Conservation (phyloP, 768 basidiomycete species). For the Chalciporus sphaerocephalus region DNA sequence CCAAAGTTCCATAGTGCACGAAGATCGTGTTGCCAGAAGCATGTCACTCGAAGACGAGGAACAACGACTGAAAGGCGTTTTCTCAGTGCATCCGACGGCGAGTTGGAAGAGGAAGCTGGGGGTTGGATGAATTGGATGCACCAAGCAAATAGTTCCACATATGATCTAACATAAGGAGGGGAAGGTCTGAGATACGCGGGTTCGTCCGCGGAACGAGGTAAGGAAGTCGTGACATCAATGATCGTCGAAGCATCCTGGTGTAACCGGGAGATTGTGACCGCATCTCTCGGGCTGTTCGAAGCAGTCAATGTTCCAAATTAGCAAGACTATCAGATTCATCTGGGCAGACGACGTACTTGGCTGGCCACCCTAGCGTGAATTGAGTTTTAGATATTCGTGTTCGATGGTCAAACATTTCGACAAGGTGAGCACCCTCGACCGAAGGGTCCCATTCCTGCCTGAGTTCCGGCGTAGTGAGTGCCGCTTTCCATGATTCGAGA, state of each 20-base stretch:
- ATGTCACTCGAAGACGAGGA: constrained; percentile 69
- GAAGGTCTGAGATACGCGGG: constrained; percentile 88
- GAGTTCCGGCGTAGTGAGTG: constrained; percentile 81
- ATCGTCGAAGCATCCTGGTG: constrained; percentile 77
- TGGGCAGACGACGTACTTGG: constrained; percentile 66
- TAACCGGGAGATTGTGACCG: constrained; percentile 87
- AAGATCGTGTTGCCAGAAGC: constrained; percentile 94
- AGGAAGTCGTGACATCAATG: constrained; percentile 89
- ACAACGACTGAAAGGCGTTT: constrained; percentile 22
- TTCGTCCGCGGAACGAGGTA: constrained; percentile 87
- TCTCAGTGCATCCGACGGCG: constrained; percentile 36
- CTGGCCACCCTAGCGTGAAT: constrained; percentile 94
- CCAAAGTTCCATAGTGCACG: constrained; percentile 82
- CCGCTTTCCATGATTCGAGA: constrained; percentile 76
- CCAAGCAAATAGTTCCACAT: constrained; percentile 85
- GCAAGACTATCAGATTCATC: background rate
- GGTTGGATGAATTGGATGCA: constrained; percentile 71
- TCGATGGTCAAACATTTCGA: constrained; percentile 82
- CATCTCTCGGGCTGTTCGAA: constrained; percentile 73
- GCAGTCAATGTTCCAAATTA: constrained; percentile 7
- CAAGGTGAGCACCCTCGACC: constrained; percentile 74
- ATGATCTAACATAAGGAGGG: constrained; percentile 88
- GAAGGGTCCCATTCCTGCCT: constrained; percentile 92
- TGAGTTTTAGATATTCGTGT: constrained; percentile 88
- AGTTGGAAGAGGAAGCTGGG: constrained; percentile 30